Percentiles rank a stretch among this genome's conserved stretches.
Evolutionary conservation across 2,329 filamentous ascomycete species (phyloP).

Genomic region (Penicillium olsonii): DNA sequence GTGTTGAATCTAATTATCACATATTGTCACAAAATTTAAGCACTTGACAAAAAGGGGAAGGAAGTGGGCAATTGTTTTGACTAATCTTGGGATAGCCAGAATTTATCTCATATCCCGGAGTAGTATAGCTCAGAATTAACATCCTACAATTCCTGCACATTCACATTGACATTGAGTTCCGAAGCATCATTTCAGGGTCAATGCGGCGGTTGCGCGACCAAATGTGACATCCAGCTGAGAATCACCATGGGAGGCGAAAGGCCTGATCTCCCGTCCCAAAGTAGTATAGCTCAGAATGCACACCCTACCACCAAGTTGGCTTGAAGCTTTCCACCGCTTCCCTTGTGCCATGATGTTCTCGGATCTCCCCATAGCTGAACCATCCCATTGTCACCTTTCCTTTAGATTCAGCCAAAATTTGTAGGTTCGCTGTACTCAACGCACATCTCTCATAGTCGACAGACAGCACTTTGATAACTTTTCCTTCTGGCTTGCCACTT

Average conservation of each 20-base stretch:
- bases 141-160: background rate
- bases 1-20: background rate
- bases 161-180: background rate
- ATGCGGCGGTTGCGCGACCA: background rate
- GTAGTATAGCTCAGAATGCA: constrained; percentile 3
- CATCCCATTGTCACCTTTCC: background rate
- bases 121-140: constrained; percentile 1
- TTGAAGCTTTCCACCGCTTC: background rate
- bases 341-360: background rate
- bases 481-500: background rate
- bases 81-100: background rate
- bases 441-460: background rate
- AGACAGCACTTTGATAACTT: background rate
- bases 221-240: background rate
- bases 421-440: background rate
- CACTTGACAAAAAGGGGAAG: background rate
- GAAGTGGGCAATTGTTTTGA: background rate
- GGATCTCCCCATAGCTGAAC: background rate
- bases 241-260: background rate
- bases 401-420: background rate
- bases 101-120: background rate
- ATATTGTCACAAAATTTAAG: background rate
- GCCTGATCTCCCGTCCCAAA: background rate
- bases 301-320: background rate
- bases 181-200: too few relatives aligned